Conservation (phyloP, 192 early-diverging fungal genomes). For the Spizellomyces sp. region DNA sequence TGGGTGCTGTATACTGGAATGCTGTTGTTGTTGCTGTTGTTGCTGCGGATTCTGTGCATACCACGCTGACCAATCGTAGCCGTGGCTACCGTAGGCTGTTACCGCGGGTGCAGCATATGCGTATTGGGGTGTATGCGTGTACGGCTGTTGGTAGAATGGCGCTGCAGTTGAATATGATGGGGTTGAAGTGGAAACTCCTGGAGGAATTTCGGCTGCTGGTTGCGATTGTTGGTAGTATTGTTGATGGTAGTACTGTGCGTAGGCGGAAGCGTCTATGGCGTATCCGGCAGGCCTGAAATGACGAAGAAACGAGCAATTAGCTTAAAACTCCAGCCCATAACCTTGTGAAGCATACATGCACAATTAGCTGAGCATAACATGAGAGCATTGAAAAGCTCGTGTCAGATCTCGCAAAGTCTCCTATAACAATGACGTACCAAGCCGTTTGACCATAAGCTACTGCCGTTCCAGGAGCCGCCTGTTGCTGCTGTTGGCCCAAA, state of each 20-base stretch:
- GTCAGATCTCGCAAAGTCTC: neutral
- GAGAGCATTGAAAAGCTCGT: no score
- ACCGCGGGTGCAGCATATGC: neutral
- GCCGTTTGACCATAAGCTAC: neutral
- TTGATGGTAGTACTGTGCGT: constrained; percentile 19
- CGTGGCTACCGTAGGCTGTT: neutral
- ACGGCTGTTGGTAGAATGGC: neutral
- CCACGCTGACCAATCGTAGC: constrained; percentile 10
- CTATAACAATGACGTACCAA: neutral
- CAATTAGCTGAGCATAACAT: no score
- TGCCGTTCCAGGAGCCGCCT: neutral
- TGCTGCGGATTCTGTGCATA: constrained; percentile 2
- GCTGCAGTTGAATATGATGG: neutral
- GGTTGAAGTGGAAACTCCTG: neutral
- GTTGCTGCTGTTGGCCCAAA: neutral
- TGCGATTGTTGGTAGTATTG: neutral
- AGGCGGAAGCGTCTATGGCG: constrained; percentile 6
- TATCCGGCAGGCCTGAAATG: constrained; percentile 5
- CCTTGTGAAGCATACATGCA: no score
- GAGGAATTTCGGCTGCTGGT: neutral
- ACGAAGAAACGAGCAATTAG: no score
- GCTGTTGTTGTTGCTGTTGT: neutral
- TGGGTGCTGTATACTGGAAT: neutral
- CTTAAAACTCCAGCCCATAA: no score
- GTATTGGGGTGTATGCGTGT: neutral